Percentiles rank a stretch among this genome's conserved stretches.
phyloP scores from a whole-genome alignment of 202 grass and related monocot species.

The Setaria viridis region DNA sequence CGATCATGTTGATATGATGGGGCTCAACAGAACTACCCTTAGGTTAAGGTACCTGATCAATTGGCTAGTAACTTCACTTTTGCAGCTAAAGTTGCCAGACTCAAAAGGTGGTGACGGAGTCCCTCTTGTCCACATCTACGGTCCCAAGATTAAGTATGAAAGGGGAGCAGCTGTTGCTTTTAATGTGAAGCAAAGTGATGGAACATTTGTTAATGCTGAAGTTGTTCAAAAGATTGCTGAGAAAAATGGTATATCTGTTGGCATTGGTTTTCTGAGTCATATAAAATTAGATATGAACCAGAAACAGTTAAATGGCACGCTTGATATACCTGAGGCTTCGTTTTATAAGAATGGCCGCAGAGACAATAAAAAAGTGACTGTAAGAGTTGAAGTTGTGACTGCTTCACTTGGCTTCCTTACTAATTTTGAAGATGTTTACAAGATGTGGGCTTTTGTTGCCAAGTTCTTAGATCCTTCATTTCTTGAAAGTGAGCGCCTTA shows the following conservation, averaged over 20 bases:
- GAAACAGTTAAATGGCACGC: slow-evolving; percentile 61
- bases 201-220: slow-evolving; percentile 78
- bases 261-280: slow-evolving; percentile 95
- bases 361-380: slow-evolving; percentile 71
- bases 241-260: slow-evolving; percentile 86
- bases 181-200: slow-evolving; percentile 84
- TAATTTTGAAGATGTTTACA: slow-evolving; percentile 99
- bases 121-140: slow-evolving; percentile 88
- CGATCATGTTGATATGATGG: slow-evolving; percentile 97
- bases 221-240: slow-evolving; percentile 95
- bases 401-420: slow-evolving; percentile 96
- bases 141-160: slow-evolving; percentile 99
- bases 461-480: slow-evolving; percentile 91
- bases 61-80: slow-evolving; percentile 90
- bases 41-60: slow-evolving; percentile 94
- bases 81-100: slow-evolving; percentile 77
- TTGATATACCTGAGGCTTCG: slow-evolving; percentile 65
- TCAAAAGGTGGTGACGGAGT: slow-evolving; percentile 56
- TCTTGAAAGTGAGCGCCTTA: slow-evolving; percentile 69
- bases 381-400: slow-evolving; percentile 93
- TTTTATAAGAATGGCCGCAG: slow-evolving; percentile 60
- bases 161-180: slow-evolving; percentile 98
- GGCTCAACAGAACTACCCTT: slow-evolving; percentile 93
- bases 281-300: slow-evolving; percentile 73
- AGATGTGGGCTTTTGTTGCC: slow-evolving; percentile 97